Evolutionary conservation across 2,329 filamentous ascomycete genomes (phyloP), one percentile per base, ranked within the genome.

Genomic region (Magnaporthiopsis rhizophila): DNA sequence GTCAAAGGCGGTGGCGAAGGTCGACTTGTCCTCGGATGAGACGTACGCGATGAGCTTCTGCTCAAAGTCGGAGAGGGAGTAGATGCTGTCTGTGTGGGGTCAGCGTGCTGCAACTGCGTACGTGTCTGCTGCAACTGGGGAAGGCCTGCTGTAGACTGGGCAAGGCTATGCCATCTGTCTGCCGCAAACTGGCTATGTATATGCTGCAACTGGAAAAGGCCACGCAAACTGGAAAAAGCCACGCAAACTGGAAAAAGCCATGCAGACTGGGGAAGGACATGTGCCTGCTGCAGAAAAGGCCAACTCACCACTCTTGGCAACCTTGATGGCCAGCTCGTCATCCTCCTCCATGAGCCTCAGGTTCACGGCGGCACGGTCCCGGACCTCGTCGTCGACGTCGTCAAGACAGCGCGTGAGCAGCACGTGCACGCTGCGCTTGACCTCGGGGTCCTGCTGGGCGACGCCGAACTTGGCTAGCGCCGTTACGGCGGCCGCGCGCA

Each of bases 21-120:
- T 91, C 58, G 89, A 86, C 76, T 93, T 92, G 72, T 95, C 91
- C 64, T 92, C 91, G 15, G 93, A 92, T 24, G 93, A 97, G 70
- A 99, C 94, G 72, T 99, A 99, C 86, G 96, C 90, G 69, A 97
- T 93, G 62, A 99, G 87, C 75, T 98, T 93, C 74, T 98, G 94
- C 81, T 98, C 95, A 67, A 99, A 96, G 66, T 91, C 92, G 13
- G 92, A 91, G 28, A 99, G 84, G 11, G 94, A 96, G 76, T 94
- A 99, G 86, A 96, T 96, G 68, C 88, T 96, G 75, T 98, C 94
- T 93, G 71, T 11, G 63, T n/a, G 21, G 24, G 53, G 28, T 30
- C n/a, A n/a, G n/a, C n/a, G n/a, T n/a, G n/a, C n/a, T n/a, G n/a
- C n/a, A n/a, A n/a, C n/a, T n/a, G n/a, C n/a, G n/a, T n/a, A n/a